Base-by-base conservation (phyloP, 139 green algal genomes). In the Nannochloris sp. region DNA sequence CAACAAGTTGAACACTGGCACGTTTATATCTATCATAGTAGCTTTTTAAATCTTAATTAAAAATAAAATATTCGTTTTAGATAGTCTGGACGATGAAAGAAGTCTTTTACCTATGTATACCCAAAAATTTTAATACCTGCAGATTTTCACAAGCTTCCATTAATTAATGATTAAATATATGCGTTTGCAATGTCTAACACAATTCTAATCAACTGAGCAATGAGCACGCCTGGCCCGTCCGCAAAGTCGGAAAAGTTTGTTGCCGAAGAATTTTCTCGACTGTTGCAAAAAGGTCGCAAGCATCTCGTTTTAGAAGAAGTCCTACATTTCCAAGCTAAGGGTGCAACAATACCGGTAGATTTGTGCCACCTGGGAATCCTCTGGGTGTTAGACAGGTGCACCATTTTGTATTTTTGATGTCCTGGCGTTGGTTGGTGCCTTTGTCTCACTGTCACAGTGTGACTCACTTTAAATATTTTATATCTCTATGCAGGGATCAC, bases 331-430 rank as follows among this genome's bases (percentile, higher is more conserved):
- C 51, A 32, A 53, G 23, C 59, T 15, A 51, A 34, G 4, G 64
- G 32, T 34, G 13, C 37, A 5, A 47, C 31, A 36, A 29, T 71
- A 15, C 32, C 64, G 8, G 14, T 80, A 3, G 64, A 73, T 25
- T 27, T 66, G 12, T 59, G 38, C 5, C 61, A 76, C 31, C 46
- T 80, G 4, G 68, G 68, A 25, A 56, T 74, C 15, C 60, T 83
- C 1, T 83, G 70, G 61, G 60, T 72, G 37, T 58, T 81, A 13
- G 77, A 83, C 65, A 83, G 63, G 76, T 80, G 33, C 19, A 33
- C 13, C 13, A 9, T 29, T 6, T 54, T 54, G 45, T 9, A 8
- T 30, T 6, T 25, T 29, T 9, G 15, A 29, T 54, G n/a, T 30
- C 6, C 8, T 9, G 12, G 45, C 8, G 24, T 54, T 29, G n/a